Evolutionary conservation across 73 alveolate genomes (phyloP), one percentile per base, ranked within the genome.

Genomic region (Breviolum minutum): DNA sequence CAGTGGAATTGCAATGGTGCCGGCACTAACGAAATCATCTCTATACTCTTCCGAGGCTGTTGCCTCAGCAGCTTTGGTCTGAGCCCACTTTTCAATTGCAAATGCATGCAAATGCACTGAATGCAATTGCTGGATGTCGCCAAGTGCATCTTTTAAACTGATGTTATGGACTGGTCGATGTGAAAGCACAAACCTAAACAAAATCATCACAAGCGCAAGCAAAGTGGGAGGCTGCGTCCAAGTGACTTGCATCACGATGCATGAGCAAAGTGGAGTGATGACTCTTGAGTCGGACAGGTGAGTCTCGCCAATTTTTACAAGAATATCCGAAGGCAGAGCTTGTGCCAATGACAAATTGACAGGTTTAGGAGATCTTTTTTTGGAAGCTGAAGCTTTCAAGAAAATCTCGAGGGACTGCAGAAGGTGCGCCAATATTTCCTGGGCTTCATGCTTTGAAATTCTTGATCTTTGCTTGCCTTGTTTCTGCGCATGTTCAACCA

Each of bases 21-120:
- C 97, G 2, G 97, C 97, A n/a, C 61, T 92, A 68, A 92, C 97
- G 61, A 92, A 92, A 68, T 92, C 97, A 61, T 92, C 97, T 5
- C 97, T 88, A 74, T 92, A 92, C 48, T 92, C 97, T 61, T 26
- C n/a, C n/a, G 97, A 92, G 8, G 97, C 63, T 26, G 81, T 80
- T 22, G 97, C 97, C 97, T 92, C 30, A 29, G 76, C 22, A 20
- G 40, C 19, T 40, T 3, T 3, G 54, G 54, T 40, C 54, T 40
- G 54, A 40, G 3, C 3, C 54, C 3, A 40, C 54, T 40, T 40
- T 40, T 40, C 54, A 40, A 40, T 40, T 40, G 54, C 54, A 40
- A 40, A 40, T 3, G 54, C 54, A 40, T 40, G 54, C 54, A 40
- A 40, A 40, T 40, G 54, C 54, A 40, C 54, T 40, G 54, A 40